Evolutionary conservation across 106 monocot genomes (phyloP).

Genomic region (Acanthochlamys bracteata): DNA sequence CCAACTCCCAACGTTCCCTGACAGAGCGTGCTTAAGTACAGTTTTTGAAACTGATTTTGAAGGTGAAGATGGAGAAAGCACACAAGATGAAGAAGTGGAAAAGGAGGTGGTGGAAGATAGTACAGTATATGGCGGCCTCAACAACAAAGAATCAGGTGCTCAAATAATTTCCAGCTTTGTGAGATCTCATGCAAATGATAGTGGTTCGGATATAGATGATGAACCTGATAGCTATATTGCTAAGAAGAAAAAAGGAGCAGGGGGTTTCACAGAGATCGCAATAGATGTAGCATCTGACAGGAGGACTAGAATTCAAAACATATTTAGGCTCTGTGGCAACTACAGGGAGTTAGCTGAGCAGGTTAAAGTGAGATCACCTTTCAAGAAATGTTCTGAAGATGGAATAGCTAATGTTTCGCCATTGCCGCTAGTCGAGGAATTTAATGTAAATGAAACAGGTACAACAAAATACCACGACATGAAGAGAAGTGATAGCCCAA

Average conservation of each 20-base stretch:
- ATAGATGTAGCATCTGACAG: conserved; percentile 34
- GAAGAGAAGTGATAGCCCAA: conserved; percentile 14
- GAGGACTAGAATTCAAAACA: conserved; percentile 80
- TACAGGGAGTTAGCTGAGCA: conserved; percentile 70
- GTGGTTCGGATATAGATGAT: background rate
- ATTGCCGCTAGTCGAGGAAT: conserved; percentile 2
- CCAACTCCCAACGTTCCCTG: conserved; percentile 13
- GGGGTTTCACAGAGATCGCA: background rate
- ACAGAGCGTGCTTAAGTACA: conserved; percentile 56
- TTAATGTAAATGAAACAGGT: background rate
- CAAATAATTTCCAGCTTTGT: no score
- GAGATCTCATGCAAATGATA: background rate
- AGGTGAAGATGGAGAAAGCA: conserved; percentile 40
- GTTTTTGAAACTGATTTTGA: conserved; percentile 66
- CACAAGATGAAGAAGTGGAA: conserved; percentile 42
- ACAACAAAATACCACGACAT: background rate
- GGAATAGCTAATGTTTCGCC: conserved; percentile 13
- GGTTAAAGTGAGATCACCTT: conserved; percentile 20
- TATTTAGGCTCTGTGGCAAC: conserved; percentile 91
- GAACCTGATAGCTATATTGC: background rate
- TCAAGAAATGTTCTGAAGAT: conserved; percentile 27
- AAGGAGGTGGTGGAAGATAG: conserved; percentile 63
- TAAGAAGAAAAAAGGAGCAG: conserved; percentile 2
- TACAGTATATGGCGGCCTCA: background rate
- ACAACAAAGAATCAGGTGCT: background rate